Evolutionary conservation across 2,329 filamentous ascomycete species (phyloP), one percentile per base, ranked within the genome.

Genomic region (Ophiocordyceps unilateralis): DNA sequence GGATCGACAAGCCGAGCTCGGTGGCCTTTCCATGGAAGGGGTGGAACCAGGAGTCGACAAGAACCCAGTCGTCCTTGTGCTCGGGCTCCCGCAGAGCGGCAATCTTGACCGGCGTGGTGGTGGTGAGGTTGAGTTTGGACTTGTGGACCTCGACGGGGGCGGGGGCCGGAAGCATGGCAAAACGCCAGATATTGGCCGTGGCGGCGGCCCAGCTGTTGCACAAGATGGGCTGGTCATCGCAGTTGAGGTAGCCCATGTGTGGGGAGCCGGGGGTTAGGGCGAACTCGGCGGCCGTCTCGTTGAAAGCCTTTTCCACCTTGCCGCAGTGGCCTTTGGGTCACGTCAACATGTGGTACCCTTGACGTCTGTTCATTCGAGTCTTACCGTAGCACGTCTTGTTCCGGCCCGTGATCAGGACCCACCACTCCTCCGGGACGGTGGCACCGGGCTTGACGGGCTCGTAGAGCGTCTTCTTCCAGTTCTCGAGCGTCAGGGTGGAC

Each of bases 381-480:
- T 45, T 64, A 76, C 74, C 72, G 56, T 72, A 80, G 65, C 83
- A 89, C 26, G 83, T 86, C 65, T 78, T 81, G 68, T 88, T 87
- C 51, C 81, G 69, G 44, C 83, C 83, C 10, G 78, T 83, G 50
- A 85, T 64, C 50, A 83, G 69, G 47, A 89, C 66, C 68, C 82
- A 78, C 81, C 81, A 87, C 62, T 86, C 79, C 61, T 81, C 79
- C 5, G 82, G 79, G 47, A 68, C 70, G 11, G 73, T 72, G 48
- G 72, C 70, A 23, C 62, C 73, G 9, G 74, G 61, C 47, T 74
- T 66, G 45, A 81, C 74, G 24, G 76, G 72, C 41, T 66, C 65
- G 55, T 74, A 78, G 46, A 89, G 66, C 3, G 77, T 74, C 22
- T 79, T 63, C 58, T 78, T 74, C 81, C 82, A 85, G 68, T 80